These are phyloP conservation scores for Massospora cicadina DNA, from an alignment of 371 early-diverging fungal genomes.

Conservation along the genomic window DNA sequence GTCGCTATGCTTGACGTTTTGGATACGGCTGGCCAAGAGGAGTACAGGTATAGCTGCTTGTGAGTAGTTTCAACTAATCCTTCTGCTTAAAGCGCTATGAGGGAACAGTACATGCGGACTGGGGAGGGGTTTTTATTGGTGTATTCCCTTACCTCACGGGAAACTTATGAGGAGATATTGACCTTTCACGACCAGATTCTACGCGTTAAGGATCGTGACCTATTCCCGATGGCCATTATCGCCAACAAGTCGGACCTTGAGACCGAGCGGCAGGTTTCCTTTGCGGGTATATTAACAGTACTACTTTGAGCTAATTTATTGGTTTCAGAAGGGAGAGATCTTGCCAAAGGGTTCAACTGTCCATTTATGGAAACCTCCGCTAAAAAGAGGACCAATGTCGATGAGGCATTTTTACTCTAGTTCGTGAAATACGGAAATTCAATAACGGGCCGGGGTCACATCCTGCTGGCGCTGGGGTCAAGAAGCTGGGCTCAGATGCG, in stretches of 20 bases:
- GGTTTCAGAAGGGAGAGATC: constrained; percentile 51
- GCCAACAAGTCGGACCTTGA: constrained; percentile 91
- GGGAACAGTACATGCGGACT: constrained; percentile 47
- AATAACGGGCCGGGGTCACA: no score
- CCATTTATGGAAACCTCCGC: constrained; percentile 87
- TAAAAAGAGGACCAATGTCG: constrained; percentile 72
- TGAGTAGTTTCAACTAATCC: background rate
- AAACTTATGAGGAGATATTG: constrained; percentile 61
- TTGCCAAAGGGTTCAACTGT: constrained; percentile 58
- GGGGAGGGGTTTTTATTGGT: constrained; percentile 75
- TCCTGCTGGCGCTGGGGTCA: no score
- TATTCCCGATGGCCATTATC: constrained; percentile 72
- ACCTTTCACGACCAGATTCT: constrained; percentile 56
- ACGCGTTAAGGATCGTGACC: constrained; percentile 61
- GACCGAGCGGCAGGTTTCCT: constrained; percentile 52
- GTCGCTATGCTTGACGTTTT: constrained; percentile 71
- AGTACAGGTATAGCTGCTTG: constrained; percentile 38
- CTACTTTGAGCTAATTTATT: no score
- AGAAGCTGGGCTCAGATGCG: no score
- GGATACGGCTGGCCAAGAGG: constrained; percentile 86
- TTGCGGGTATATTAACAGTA: constrained; percentile 21
- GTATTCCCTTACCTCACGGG: constrained; percentile 54
- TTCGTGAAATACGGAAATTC: constrained; percentile 63
- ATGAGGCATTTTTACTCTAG: constrained; percentile 77
- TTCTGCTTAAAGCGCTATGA: constrained; percentile 10